These are phyloP conservation scores for Gynochthodes officinalis DNA, from an alignment of 257 asterid genomes.

Conservation along the genomic window DNA sequence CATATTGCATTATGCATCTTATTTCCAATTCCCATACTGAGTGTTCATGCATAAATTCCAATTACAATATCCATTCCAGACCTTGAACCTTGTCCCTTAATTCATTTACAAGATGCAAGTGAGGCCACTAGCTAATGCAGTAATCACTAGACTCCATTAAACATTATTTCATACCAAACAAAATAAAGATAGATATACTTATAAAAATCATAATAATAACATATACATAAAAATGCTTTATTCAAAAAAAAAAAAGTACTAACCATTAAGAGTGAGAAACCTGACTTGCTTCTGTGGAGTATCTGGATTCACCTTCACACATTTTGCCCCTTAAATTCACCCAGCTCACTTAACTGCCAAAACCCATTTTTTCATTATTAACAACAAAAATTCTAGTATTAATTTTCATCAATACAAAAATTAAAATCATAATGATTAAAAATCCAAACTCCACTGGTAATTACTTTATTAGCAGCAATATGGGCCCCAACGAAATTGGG, in stretches of 20 bases:
- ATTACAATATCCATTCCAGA: background rate
- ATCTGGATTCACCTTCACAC: slow-evolving; percentile 95
- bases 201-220: too few relatives aligned
- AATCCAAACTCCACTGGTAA: background rate
- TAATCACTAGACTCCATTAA: background rate
- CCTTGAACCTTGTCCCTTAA: too few relatives aligned
- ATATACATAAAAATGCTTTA: background rate
- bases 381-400: background rate
- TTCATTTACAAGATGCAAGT: too few relatives aligned
- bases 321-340: slow-evolving; percentile 67
- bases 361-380: background rate
- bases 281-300: slow-evolving; percentile 93
- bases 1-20: background rate
- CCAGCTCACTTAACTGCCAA: slow-evolving; percentile 65
- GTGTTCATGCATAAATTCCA: background rate
- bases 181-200: too few relatives aligned
- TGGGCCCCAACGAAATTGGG: slow-evolving; percentile 78
- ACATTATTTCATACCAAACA: too few relatives aligned
- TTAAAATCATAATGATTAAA: background rate
- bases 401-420: background rate
- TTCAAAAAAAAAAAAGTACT: slow-evolving; percentile 16
- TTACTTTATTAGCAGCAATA: slow-evolving; percentile 64
- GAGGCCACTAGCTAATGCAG: background rate
- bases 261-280: slow-evolving; percentile 80
- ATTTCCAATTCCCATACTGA: background rate